A percentile compares a stretch with the other conserved stretches of the same genome.
These are phyloP conservation scores for Myxozyma neglecta DNA, from an alignment of 805 yeast genomes.

Conservation along the genomic window DNA sequence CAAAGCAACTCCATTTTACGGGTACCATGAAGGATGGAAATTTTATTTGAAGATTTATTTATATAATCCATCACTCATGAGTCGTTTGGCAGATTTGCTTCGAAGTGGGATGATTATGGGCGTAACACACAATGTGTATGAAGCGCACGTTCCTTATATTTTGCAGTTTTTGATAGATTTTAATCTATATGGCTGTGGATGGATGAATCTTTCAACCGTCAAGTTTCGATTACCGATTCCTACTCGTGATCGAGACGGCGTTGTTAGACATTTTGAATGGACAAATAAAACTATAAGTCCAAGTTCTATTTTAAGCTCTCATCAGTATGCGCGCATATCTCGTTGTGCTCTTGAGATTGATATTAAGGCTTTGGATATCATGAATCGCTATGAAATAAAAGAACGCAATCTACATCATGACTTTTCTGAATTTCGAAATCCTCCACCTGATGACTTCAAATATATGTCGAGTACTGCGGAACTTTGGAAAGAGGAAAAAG, in stretches of 20 bases:
- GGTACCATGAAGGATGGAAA: conserved; percentile 67
- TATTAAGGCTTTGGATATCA: conserved; percentile 57
- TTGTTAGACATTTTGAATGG: conserved; percentile 9
- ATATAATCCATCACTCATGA: conserved; percentile 58
- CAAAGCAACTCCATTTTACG: conserved; percentile 80
- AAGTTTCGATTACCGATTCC: conserved; percentile 49
- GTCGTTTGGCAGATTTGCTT: conserved; percentile 55
- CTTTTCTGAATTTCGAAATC: conserved; percentile 43
- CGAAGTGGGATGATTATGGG: conserved; percentile 48
- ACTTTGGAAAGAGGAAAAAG: conserved; percentile 54
- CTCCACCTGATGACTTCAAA: conserved; percentile 27
- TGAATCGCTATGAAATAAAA: conserved; percentile 51
- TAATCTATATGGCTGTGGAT: conserved; percentile 80
- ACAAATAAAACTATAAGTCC: conserved; percentile 11
- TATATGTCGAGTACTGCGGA: conserved; percentile 40
- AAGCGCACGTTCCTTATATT: conserved; percentile 74
- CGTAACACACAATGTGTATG: conserved; percentile 55
- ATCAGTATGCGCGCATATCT: conserved; percentile 54
- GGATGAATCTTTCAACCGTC: conserved; percentile 55
- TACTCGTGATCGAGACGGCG: background rate
- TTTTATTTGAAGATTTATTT: conserved; percentile 68
- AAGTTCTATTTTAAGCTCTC: conserved; percentile 14
- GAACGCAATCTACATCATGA: conserved; percentile 54
- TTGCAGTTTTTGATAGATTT: conserved; percentile 81
- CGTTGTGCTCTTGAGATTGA: conserved; percentile 72